Evolutionary conservation across 768 basidiomycete species (phyloP).

Genomic region (Lactarius quietus): DNA sequence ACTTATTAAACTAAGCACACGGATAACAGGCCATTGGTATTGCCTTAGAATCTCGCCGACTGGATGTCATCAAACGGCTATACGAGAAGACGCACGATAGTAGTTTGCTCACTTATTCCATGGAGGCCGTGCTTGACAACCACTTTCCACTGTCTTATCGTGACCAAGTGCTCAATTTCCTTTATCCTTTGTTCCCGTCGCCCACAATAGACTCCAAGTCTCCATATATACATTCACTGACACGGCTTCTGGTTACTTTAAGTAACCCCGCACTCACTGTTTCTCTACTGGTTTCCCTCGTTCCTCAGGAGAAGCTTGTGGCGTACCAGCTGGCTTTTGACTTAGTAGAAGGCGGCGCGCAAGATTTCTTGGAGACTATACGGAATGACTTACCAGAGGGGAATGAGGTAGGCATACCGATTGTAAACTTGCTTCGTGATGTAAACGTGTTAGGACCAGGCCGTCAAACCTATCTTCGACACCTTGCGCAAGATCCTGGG

Average conservation of each 20-base stretch:
- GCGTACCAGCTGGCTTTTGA: slow-evolving; percentile 98
- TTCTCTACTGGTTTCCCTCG: slow-evolving; percentile 65
- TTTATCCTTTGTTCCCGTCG: slow-evolving; percentile 83
- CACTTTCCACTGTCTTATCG: slow-evolving; percentile 85
- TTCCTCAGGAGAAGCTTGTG: slow-evolving; percentile 66
- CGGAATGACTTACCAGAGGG: slow-evolving; percentile 66
- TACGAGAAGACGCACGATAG: slow-evolving; percentile 73
- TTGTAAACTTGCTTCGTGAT: background rate
- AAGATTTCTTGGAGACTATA: slow-evolving; percentile 85
- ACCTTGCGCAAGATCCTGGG: slow-evolving; percentile 79
- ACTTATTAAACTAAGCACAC: slow-evolving; percentile 14
- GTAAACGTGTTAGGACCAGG: slow-evolving; percentile 36
- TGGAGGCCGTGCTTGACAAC: slow-evolving; percentile 89
- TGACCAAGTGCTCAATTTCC: slow-evolving; percentile 71
- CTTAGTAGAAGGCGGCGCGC: slow-evolving; percentile 88
- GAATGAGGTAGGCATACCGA: slow-evolving; percentile 46
- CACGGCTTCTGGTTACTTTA: slow-evolving; percentile 86
- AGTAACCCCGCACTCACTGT: slow-evolving; percentile 78
- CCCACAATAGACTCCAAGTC: slow-evolving; percentile 68
- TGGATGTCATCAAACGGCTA: slow-evolving; percentile 81
- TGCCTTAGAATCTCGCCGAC: slow-evolving; percentile 84
- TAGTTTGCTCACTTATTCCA: slow-evolving; percentile 80
- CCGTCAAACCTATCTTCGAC: slow-evolving; percentile 60
- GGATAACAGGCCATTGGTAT: slow-evolving; percentile 82
- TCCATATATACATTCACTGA: slow-evolving; percentile 74